Evolutionary conservation across 192 early-diverging fungal species (phyloP).

Genomic region (Linnemannia zychae): DNA sequence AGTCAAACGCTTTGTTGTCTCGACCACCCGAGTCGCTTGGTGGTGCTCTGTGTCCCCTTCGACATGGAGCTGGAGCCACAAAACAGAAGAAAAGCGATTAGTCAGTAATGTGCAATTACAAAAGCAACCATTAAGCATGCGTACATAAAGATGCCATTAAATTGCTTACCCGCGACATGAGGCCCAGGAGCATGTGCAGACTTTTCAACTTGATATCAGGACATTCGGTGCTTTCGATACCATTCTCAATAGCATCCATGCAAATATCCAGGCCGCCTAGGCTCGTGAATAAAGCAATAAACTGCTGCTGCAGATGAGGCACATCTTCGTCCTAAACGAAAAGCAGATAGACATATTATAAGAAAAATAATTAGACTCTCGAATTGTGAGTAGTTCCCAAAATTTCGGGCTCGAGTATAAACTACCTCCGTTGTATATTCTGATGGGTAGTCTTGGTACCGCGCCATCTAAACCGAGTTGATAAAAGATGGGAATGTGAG

Average conservation of each 20-base stretch:
- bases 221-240: conserved; percentile 9
- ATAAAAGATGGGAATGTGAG: not conserved
- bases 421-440: conserved; percentile 43
- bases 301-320: conserved; percentile 36
- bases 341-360: not conserved
- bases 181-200: conserved; percentile 13
- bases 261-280: conserved; percentile 31
- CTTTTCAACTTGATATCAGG: conserved; percentile 28
- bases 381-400: too few relatives aligned
- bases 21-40: not conserved
- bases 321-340: conserved; percentile 31
- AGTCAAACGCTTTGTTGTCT: conserved; percentile 22
- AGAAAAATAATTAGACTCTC: not conserved
- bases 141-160: too few relatives aligned
- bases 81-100: not conserved
- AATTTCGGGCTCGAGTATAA: not conserved
- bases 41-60: conserved; percentile 21
- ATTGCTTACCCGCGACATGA: conserved; percentile 33
- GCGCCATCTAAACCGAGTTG: conserved; percentile 11
- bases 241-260: conserved; percentile 31
- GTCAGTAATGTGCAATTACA: not conserved
- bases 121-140: not conserved
- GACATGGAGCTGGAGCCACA: conserved; percentile 21
- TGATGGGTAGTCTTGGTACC: conserved; percentile 29
- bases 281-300: conserved; percentile 20